Conservation (phyloP, 2,329 filamentous ascomycete species). For the Tolypocladium cylindrosporum region DNA sequence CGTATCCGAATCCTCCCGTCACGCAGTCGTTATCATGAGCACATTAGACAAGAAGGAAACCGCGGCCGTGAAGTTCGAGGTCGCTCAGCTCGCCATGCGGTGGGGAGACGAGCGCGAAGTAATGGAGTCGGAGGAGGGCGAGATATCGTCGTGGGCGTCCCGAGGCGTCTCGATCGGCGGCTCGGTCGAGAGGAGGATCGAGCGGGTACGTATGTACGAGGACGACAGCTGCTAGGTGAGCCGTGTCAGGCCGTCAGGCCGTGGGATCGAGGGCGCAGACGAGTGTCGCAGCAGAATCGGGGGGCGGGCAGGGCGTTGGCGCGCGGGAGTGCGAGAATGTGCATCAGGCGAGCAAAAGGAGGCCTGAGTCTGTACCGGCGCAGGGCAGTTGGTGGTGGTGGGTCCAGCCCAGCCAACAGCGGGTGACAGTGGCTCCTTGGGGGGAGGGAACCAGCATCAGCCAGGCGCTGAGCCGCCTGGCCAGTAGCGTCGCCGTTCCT, state of each 20-base stretch:
- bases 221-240: background rate
- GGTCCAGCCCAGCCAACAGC: background rate
- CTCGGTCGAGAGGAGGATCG: background rate
- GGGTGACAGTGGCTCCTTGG: background rate
- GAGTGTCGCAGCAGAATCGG: background rate
- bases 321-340: background rate
- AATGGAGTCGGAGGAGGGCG: no score
- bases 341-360: background rate
- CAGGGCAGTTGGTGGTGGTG: no score
- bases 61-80: conserved; percentile 1
- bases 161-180: background rate
- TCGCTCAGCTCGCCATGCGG: conserved; percentile 4
- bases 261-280: background rate
- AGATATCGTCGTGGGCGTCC: no score
- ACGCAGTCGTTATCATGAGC: conserved; percentile 11
- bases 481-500: background rate
- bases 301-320: background rate
- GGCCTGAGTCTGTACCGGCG: background rate
- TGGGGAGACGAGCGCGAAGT: background rate
- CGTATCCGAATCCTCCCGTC: conserved; percentile 1
- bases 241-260: background rate
- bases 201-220: background rate
- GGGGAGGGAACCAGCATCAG: background rate
- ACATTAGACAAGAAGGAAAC: conserved; percentile 9
- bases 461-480: no score